phyloP scores from a whole-genome alignment of 2,329 filamentous ascomycete species.

The Claviceps humidiphila region DNA sequence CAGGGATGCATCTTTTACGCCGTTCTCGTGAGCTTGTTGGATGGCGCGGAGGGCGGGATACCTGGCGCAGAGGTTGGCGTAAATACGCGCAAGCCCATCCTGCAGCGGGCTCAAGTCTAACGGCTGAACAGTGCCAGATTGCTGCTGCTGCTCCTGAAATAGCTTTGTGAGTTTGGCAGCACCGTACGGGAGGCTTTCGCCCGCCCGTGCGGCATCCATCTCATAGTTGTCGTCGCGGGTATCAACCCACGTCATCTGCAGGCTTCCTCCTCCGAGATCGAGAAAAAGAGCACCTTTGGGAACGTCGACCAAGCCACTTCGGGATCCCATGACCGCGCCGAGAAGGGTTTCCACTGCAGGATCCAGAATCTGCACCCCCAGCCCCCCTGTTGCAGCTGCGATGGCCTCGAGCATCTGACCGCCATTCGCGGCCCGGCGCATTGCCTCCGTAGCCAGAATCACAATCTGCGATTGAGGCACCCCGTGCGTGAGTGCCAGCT shows the following conservation, averaged over 20 bases:
- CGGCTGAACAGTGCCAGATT: slow-evolving; percentile 26
- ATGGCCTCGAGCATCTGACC: slow-evolving; percentile 55
- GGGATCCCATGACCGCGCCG: slow-evolving; percentile 65
- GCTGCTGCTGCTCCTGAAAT: slow-evolving; percentile 21
- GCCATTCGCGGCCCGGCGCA: slow-evolving; percentile 66
- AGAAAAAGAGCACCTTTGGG: slow-evolving; percentile 59
- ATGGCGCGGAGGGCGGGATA: slow-evolving; percentile 36
- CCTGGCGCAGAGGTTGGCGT: slow-evolving; percentile 33
- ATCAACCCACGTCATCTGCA: slow-evolving; percentile 52
- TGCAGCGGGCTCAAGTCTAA: slow-evolving; percentile 42
- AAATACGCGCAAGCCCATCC: slow-evolving; percentile 45
- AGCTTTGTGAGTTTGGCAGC: slow-evolving; percentile 43
- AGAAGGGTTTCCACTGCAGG: slow-evolving; percentile 73
- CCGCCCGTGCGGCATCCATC: slow-evolving; percentile 37
- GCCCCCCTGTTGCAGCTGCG: slow-evolving; percentile 42
- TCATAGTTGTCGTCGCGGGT: slow-evolving; percentile 34
- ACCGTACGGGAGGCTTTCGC: slow-evolving; percentile 47
- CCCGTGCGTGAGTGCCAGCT: slow-evolving; percentile 54
- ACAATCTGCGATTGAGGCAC: slow-evolving; percentile 54
- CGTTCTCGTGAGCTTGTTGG: slow-evolving; percentile 20
- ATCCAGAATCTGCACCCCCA: slow-evolving; percentile 58
- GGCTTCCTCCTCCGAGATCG: slow-evolving; percentile 66
- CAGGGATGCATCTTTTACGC: slow-evolving; percentile 29
- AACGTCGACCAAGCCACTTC: slow-evolving; percentile 56
- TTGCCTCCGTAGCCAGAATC: slow-evolving; percentile 80